Conservation (phyloP, 73 alveolate species). For the Blepharisma japonicum region DNA sequence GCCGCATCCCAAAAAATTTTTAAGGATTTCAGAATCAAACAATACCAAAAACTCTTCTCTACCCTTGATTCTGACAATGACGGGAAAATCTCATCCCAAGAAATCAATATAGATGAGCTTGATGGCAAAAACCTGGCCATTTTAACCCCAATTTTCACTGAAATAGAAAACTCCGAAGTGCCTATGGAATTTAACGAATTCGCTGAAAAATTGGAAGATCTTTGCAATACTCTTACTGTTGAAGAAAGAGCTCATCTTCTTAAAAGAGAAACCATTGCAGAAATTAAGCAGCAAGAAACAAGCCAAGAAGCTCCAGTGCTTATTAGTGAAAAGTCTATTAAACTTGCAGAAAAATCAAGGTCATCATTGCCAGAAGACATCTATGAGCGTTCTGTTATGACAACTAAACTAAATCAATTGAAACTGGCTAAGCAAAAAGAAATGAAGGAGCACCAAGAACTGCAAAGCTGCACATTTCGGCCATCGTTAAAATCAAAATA, state of each 20-base stretch:
- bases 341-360: conserved; percentile 5
- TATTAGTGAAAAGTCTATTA: conserved; percentile 7
- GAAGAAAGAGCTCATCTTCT: conserved; percentile 7
- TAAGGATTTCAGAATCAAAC: conserved; percentile 8
- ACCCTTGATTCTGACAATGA: neutral
- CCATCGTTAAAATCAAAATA: neutral
- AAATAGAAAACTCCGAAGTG: neutral
- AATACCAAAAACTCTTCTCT: neutral
- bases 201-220: neutral
- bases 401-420: neutral
- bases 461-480: neutral
- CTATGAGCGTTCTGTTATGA: neutral
- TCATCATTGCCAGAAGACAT: neutral
- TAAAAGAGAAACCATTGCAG: neutral
- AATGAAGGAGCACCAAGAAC: neutral
- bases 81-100: neutral
- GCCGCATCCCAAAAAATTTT: neutral
- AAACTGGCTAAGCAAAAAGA: neutral
- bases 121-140: neutral
- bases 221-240: neutral
- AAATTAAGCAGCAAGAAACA: neutral
- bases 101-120: neutral
- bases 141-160: neutral
- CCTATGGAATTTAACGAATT: neutral
- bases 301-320: neutral